Percentiles rank a stretch among this genome's conserved stretches.
Evolutionary conservation across 371 early-diverging fungal genomes (phyloP).

Genomic region (Umbelopsis sp.): DNA sequence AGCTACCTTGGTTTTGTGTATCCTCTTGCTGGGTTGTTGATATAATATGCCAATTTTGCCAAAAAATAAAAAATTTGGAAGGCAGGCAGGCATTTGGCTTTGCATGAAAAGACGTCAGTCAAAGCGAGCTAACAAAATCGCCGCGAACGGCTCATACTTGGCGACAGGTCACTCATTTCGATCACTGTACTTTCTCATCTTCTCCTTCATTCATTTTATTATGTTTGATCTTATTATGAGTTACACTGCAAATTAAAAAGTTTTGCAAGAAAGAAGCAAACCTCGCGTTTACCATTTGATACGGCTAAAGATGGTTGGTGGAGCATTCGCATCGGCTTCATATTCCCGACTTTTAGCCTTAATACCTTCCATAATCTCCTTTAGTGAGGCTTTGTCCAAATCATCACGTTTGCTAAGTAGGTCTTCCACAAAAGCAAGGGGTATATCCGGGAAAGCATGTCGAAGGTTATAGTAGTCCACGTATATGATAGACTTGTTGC

Average conservation of each 20-base stretch:
- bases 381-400: constrained; percentile 69
- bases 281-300: constrained; percentile 43
- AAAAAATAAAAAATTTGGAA: too few relatives aligned
- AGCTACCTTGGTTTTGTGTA: too few relatives aligned
- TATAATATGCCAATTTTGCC: not conserved
- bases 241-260: too few relatives aligned
- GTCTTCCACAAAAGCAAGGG: constrained; percentile 78
- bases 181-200: too few relatives aligned
- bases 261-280: too few relatives aligned
- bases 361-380: constrained; percentile 81
- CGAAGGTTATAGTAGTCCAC: constrained; percentile 78
- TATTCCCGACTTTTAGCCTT: constrained; percentile 73
- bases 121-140: too few relatives aligned
- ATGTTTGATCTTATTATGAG: too few relatives aligned
- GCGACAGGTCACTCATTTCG: too few relatives aligned
- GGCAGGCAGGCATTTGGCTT: too few relatives aligned
- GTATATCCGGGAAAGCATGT: constrained; percentile 84
- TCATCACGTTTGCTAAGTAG: constrained; percentile 79
- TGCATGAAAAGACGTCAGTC: too few relatives aligned
- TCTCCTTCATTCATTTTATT: too few relatives aligned
- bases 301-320: constrained; percentile 55
- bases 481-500: constrained; percentile 68
- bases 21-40: not conserved
- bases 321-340: constrained; percentile 48
- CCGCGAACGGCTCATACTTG: too few relatives aligned